These are phyloP conservation scores for Hippophae rhamnoides DNA, from an alignment of 306 rosid species.

Conservation along the genomic window DNA sequence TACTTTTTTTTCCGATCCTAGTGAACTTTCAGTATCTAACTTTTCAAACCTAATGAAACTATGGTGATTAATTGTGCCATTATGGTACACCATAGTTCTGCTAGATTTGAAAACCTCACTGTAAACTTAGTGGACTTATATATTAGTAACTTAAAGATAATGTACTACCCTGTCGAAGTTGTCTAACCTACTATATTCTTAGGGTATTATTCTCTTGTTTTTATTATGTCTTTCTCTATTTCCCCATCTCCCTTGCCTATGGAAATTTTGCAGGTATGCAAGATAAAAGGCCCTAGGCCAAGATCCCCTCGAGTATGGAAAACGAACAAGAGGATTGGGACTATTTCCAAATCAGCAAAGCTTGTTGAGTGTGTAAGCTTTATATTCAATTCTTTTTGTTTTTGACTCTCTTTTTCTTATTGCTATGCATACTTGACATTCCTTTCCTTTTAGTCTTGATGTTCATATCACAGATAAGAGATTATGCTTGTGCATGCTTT, in stretches of 20 bases:
- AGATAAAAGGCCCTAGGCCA: conserved; percentile 87
- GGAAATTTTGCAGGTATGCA: conserved; percentile 51
- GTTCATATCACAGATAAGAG: not conserved
- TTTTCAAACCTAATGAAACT: no score
- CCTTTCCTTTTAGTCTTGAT: not conserved
- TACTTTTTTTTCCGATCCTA: no score
- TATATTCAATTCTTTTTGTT: not conserved
- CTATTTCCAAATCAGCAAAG: conserved; percentile 71
- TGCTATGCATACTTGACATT: no score
- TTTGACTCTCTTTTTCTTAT: not conserved
- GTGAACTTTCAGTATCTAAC: no score
- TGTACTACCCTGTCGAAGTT: no score
- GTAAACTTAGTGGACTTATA: no score
- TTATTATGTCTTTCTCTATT: not conserved
- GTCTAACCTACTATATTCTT: no score
- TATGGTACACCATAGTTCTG: no score
- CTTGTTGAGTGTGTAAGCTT: conserved; percentile 67
- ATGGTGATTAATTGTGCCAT: no score
- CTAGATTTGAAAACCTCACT: no score
- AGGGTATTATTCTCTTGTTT: not conserved
- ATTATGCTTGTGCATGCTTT: no score
- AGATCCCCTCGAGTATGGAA: conserved; percentile 93
- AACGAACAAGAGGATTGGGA: conserved; percentile 60
- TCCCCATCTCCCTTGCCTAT: not conserved
- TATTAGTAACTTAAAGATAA: no score